Evolutionary conservation across 1,284 basidiomycete species (phyloP).

Genomic region (Salmacisia buchloeana): DNA sequence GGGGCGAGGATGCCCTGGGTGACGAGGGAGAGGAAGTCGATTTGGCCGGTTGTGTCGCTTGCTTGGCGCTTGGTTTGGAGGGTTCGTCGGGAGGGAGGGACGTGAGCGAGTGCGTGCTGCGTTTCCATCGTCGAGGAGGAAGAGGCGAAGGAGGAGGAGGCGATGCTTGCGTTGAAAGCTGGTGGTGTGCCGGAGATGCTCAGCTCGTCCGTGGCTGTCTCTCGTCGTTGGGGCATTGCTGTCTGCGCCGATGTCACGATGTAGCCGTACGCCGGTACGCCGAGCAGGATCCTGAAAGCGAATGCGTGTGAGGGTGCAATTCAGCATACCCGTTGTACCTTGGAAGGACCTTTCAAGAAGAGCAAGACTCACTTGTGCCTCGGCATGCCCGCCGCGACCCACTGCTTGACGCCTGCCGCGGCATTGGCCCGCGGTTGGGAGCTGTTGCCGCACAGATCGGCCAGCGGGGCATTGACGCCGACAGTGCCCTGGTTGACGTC

Average conservation of each 20-base stretch:
- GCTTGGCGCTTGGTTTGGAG: background rate
- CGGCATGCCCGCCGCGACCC: slow-evolving; percentile 40
- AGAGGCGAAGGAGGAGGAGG: background rate
- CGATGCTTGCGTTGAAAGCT: background rate
- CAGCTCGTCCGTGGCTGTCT: background rate
- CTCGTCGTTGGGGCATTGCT: slow-evolving; percentile 12
- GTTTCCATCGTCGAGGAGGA: too few species aligned
- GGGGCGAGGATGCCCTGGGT: slow-evolving; percentile 23
- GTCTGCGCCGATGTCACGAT: slow-evolving; percentile 19
- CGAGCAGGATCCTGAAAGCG: slow-evolving; percentile 26
- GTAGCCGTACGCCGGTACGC: slow-evolving; percentile 40
- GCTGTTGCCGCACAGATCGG: slow-evolving; percentile 37
- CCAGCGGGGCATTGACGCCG: slow-evolving; percentile 33
- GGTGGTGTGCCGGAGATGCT: background rate
- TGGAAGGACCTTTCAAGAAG: too few species aligned
- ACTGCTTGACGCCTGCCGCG: slow-evolving; percentile 33
- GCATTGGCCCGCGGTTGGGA: slow-evolving; percentile 34
- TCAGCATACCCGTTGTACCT: too few species aligned
- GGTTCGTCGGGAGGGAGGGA: background rate
- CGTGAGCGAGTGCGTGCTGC: background rate
- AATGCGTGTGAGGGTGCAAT: background rate
- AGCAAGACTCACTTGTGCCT: slow-evolving; percentile 18
- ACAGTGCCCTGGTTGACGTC: slow-evolving; percentile 35
- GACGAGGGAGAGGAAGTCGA: slow-evolving; percentile 31
- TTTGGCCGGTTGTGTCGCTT: slow-evolving; percentile 21